phyloP scores from a whole-genome alignment of 768 basidiomycete genomes.

The Coprinellus micaceus region DNA sequence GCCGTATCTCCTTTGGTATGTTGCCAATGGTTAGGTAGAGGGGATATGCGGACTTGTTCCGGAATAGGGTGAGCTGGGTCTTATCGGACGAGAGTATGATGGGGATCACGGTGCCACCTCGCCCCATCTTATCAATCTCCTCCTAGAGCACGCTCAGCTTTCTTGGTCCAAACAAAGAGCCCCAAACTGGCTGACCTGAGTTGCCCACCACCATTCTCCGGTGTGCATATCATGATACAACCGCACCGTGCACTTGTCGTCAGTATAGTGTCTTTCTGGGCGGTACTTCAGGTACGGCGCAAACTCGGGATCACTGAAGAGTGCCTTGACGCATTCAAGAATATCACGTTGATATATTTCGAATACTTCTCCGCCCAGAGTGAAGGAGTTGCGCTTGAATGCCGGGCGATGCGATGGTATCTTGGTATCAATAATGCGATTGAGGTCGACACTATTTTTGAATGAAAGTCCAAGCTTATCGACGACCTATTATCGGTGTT shows the following conservation, averaged over 20 bases:
- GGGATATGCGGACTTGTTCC: constrained; percentile 42
- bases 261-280: constrained; percentile 36
- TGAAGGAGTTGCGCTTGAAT: constrained; percentile 24
- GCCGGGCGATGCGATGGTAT: constrained; percentile 19
- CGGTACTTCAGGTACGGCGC: constrained; percentile 23
- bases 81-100: constrained; percentile 47
- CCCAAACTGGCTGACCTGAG: constrained; percentile 33
- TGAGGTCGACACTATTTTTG: constrained; percentile 23
- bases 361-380: constrained; percentile 24
- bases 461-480: constrained; percentile 25
- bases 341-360: constrained; percentile 33
- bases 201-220: constrained; percentile 50
- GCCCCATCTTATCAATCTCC: constrained; percentile 12
- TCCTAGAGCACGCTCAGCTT: neutral
- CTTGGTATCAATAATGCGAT: constrained; percentile 24
- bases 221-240: constrained; percentile 46
- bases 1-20: constrained; percentile 35
- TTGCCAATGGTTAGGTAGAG: constrained; percentile 49
- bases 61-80: constrained; percentile 37
- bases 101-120: constrained; percentile 30
- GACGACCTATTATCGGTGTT: constrained; percentile 15
- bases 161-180: neutral
- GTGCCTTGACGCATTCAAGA: constrained; percentile 30
- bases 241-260: constrained; percentile 18
- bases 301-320: constrained; percentile 33